These are phyloP conservation scores for Afroboletus lepidellus DNA, from an alignment of 1,284 basidiomycete species.

Conservation along the genomic window DNA sequence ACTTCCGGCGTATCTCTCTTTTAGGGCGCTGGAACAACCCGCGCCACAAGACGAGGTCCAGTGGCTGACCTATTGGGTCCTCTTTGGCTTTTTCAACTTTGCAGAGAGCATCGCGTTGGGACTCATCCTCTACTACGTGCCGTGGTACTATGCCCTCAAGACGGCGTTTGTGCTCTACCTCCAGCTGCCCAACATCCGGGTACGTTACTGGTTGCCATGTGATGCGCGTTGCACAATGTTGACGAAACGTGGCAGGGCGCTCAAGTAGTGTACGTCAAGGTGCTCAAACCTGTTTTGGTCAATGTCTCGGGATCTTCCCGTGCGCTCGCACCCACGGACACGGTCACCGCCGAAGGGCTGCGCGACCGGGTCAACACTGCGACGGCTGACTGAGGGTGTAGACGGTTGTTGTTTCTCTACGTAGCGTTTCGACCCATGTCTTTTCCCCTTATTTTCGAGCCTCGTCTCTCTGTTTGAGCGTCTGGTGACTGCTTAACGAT, in stretches of 20 bases:
- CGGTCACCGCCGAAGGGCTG: constrained; percentile 38
- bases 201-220: constrained; percentile 44
- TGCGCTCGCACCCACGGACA: constrained; percentile 26
- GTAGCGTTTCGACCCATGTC: neutral
- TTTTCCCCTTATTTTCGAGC: too few species aligned
- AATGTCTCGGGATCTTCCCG: constrained; percentile 43
- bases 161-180: constrained; percentile 86
- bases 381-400: constrained; percentile 26
- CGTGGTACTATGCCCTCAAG: constrained; percentile 92
- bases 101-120: constrained; percentile 75
- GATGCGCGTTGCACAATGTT: neutral
- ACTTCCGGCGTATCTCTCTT: constrained; percentile 81
- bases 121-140: constrained; percentile 77
- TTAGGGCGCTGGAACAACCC: constrained; percentile 81
- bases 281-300: constrained; percentile 68
- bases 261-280: constrained; percentile 62
- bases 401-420: neutral
- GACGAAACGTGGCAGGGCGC: constrained; percentile 56
- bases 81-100: constrained; percentile 87
- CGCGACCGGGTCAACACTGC: constrained; percentile 46
- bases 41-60: constrained; percentile 75
- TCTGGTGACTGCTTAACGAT: too few species aligned
- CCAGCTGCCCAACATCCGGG: constrained; percentile 77
- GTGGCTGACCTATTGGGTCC: constrained; percentile 89
- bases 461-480: too few species aligned